A percentile compares a stretch with the other conserved stretches of the same genome.
These are phyloP conservation scores for Neurospora sp. DNA, from an alignment of 495 filamentous ascomycete genomes.

Conservation along the genomic window DNA sequence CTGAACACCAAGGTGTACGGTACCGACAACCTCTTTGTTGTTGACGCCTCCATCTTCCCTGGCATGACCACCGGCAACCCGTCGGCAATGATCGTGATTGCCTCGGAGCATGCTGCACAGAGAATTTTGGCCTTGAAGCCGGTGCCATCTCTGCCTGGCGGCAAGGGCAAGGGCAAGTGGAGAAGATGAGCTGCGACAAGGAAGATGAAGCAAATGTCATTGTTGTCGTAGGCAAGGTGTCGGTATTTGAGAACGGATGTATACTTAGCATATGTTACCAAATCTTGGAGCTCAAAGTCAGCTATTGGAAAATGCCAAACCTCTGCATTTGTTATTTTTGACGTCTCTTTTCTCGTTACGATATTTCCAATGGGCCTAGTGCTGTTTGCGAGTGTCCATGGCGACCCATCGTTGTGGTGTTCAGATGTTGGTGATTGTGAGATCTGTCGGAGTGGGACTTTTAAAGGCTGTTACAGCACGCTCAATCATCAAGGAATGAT, in stretches of 20 bases:
- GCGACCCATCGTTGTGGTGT: neutral
- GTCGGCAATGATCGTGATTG: conserved; percentile 48
- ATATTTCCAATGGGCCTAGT: neutral
- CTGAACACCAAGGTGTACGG: conserved; percentile 62
- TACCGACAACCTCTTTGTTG: conserved; percentile 57
- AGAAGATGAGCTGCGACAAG: neutral
- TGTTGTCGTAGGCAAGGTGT: neutral
- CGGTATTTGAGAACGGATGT: neutral
- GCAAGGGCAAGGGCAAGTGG: neutral
- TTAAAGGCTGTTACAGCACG: neutral
- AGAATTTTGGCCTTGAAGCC: conserved; percentile 13
- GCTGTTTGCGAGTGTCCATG: neutral
- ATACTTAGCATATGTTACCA: neutral
- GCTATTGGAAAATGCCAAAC: neutral
- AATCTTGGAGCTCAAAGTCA: neutral
- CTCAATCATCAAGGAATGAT: neutral
- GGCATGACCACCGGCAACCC: conserved; percentile 53
- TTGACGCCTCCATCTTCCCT: conserved; percentile 56
- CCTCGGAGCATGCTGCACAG: conserved; percentile 44
- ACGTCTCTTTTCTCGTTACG: neutral
- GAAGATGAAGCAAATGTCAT: neutral
- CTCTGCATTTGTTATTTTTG: neutral
- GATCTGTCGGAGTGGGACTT: accelerated
- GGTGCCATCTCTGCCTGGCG: neutral
- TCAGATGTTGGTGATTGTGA: neutral